Evolutionary conservation across 2,329 filamentous ascomycete species (phyloP), one percentile per base, ranked within the genome.

Genomic region (Thelonectria olida): DNA sequence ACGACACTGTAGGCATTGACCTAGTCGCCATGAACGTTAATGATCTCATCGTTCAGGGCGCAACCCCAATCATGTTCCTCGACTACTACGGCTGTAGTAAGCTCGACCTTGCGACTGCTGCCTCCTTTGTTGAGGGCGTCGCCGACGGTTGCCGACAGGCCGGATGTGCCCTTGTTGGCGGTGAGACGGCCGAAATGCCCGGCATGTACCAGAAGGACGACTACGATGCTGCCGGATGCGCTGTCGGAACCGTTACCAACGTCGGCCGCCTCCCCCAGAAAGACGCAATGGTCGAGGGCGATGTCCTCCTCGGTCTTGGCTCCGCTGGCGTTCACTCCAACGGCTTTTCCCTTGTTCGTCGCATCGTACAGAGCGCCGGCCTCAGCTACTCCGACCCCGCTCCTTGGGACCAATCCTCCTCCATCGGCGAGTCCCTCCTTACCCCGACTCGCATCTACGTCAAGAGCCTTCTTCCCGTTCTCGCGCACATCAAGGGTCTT

Each of bases 1-100:
- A 97, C 79, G 90, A 95, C 77, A 97, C 94, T 3, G 95, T 99
- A 10, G 96, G 96, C 62, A 93, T 99, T 70, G 96, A 99, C 75
- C 86, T 99, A 34, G 96, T 99, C 4, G 96, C 96, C 68, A 98
- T 98, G 95, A 98, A 97, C 77, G 96, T 98, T 75, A 99, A 99
- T 78, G 96, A 99, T 74, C 85, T 99, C 0, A 90, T 99, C 52
- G 96, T 98, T 8, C 94, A 98, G 81, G 96, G 96, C 55, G 96
- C 96, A 12, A 92, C 96, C 69, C 94, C 96, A 2, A 85, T 98
- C 66, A 96, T 96, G 84, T 98, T 99, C 85, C 89, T 98, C 64
- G 96, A 99, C 82, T 98, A 97, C 85, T 97, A 96, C 79, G 95
- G 93, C 63, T 97, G 94, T 84, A 93, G 92, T 77, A 91, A 90